These are phyloP conservation scores for Akebia trifoliata DNA, from an alignment of 164 flowering plant species.

Conservation along the genomic window DNA sequence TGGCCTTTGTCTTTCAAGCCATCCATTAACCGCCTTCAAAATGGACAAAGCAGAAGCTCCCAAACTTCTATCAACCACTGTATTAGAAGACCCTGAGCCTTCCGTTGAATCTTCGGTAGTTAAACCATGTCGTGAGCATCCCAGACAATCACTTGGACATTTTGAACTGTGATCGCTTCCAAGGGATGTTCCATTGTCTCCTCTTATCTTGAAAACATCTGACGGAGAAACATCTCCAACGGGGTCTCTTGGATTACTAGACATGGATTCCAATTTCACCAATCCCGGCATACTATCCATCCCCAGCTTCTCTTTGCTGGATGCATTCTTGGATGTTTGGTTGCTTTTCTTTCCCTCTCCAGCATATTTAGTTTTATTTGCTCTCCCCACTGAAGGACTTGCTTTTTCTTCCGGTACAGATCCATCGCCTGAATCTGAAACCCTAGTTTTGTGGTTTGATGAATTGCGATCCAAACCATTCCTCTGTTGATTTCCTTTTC, in stretches of 20 bases:
- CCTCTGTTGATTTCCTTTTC: constrained; percentile 60
- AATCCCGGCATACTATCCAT: constrained; percentile 18
- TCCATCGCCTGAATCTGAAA: constrained; percentile 30
- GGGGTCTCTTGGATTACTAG: constrained; percentile 18
- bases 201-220: constrained; percentile 23
- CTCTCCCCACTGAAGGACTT: constrained; percentile 15
- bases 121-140: constrained; percentile 21
- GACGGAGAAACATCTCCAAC: constrained; percentile 15
- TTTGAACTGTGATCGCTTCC: constrained; percentile 12
- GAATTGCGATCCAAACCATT: constrained; percentile 44
- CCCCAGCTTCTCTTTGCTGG: constrained; percentile 29
- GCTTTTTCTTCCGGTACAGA: constrained; percentile 23
- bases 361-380: constrained; percentile 12
- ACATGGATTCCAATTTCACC: constrained; percentile 17
- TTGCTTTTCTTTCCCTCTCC: constrained; percentile 34
- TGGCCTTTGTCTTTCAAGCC: constrained; percentile 60
- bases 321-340: constrained; percentile 25
- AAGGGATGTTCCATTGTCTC: constrained; percentile 19
- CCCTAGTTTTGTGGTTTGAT: constrained; percentile 33
- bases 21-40: constrained; percentile 34
- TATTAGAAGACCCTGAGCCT: constrained; percentile 24
- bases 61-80: constrained; percentile 27
- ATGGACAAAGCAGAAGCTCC: constrained; percentile 30
- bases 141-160: constrained; percentile 13
- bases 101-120: constrained; percentile 22